Conservation (phyloP, 352 stramenopile genomes). For the Phytophthora pseudosyringae region DNA sequence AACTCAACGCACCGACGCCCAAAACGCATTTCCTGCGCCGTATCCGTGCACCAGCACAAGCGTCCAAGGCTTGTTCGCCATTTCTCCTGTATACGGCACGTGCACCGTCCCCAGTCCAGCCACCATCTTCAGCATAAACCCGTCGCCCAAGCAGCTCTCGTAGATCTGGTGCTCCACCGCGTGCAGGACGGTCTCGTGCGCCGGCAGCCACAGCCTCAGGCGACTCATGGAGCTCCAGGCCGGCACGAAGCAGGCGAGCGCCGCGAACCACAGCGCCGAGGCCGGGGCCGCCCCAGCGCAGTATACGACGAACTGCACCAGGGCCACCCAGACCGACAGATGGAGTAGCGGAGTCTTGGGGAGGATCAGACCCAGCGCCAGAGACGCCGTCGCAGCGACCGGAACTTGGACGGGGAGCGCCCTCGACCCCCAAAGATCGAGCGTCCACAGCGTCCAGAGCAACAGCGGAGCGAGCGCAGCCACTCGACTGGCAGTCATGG, state of each 20-base stretch:
- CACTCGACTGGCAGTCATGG: slow-evolving; percentile 12
- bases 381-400: slow-evolving; percentile 8
- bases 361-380: slow-evolving; percentile 17
- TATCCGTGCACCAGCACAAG: slow-evolving; percentile 77
- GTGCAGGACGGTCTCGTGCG: slow-evolving; percentile 46
- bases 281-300: neutral
- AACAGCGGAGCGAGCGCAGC: slow-evolving; percentile 14
- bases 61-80: slow-evolving; percentile 35
- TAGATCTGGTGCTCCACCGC: slow-evolving; percentile 65
- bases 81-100: slow-evolving; percentile 59
- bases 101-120: slow-evolving; percentile 72
- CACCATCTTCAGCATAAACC: slow-evolving; percentile 47
- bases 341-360: slow-evolving; percentile 28
- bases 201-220: slow-evolving; percentile 52
- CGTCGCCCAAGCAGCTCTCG: slow-evolving; percentile 46
- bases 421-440: slow-evolving; percentile 17
- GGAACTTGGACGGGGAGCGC: slow-evolving; percentile 18
- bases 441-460: slow-evolving; percentile 30
- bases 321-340: slow-evolving; percentile 20
- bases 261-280: slow-evolving; percentile 13
- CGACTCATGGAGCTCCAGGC: slow-evolving; percentile 32
- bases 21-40: slow-evolving; percentile 74
- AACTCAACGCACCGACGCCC: slow-evolving; percentile 50
- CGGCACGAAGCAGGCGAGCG: slow-evolving; percentile 31
- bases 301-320: slow-evolving; percentile 23